Percentiles rank a stretch among this genome's conserved stretches.
These are phyloP conservation scores for Ruellia speciosa DNA, from an alignment of 305 asterid species.

Conservation along the genomic window DNA sequence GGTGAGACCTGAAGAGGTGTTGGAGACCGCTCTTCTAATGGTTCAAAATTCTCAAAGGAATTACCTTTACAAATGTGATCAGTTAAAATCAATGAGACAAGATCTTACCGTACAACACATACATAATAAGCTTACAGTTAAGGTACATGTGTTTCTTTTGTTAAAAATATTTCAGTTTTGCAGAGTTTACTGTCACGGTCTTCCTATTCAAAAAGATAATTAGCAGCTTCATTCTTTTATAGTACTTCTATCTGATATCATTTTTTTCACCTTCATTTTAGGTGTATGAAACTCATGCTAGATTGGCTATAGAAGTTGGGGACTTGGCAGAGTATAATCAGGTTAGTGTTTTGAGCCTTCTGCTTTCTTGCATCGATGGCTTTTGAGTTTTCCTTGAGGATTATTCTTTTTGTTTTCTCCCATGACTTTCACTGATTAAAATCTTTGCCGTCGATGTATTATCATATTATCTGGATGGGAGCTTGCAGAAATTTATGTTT, in stretches of 20 bases:
- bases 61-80: constrained; percentile 93
- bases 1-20: constrained; percentile 97
- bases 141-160: constrained; percentile 36
- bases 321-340: constrained; percentile 93
- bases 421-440: not conserved
- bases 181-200: too few relatives aligned
- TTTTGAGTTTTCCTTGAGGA: constrained; percentile 18
- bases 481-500: too few relatives aligned
- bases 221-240: too few relatives aligned
- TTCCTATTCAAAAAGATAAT: too few relatives aligned
- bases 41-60: constrained; percentile 79
- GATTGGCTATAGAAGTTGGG: constrained; percentile 87
- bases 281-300: constrained; percentile 99
- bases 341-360: too few relatives aligned
- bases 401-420: constrained; percentile 2
- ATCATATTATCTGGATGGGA: too few relatives aligned
- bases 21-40: constrained; percentile 85
- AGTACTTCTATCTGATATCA: not conserved
- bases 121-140: constrained; percentile 81
- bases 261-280: constrained; percentile 27
- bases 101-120: constrained; percentile 97
- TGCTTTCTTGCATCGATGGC: too few relatives aligned
- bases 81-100: constrained; percentile 91
- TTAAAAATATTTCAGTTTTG: too few relatives aligned
- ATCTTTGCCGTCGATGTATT: not conserved